Percentiles rank a stretch among this genome's conserved stretches.
Conservation (phyloP, 2,329 filamentous ascomycete genomes). For the Capronia americana region DNA sequence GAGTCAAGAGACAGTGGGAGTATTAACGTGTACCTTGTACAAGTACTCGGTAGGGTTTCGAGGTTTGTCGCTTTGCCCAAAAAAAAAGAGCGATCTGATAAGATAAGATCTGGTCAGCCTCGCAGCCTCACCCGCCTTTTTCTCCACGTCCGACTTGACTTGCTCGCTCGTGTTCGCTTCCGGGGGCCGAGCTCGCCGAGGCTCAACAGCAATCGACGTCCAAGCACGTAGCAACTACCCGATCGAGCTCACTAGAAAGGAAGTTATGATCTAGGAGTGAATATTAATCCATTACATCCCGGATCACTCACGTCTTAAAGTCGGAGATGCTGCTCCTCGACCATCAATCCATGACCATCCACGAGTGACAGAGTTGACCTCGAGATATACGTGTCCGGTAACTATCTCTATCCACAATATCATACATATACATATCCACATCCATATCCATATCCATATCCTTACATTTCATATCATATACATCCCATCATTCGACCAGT, state of each 20-base stretch:
- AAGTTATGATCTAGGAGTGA: background rate
- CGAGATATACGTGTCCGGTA: background rate
- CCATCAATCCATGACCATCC: background rate
- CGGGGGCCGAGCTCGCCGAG: background rate
- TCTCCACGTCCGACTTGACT: background rate
- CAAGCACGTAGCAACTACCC: background rate
- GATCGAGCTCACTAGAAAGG: background rate
- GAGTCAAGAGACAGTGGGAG: background rate
- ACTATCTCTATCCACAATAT: background rate
- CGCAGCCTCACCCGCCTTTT: background rate
- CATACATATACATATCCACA: background rate
- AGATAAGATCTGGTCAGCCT: slow-evolving; percentile 8
- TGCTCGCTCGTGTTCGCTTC: background rate
- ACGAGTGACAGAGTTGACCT: background rate
- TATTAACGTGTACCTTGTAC: no score
- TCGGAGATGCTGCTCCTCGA: background rate
- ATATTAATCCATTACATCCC: background rate
- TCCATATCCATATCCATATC: background rate
- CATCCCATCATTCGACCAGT: no score
- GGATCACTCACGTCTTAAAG: background rate
- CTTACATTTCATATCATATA: background rate
- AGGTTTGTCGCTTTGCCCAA: no score
- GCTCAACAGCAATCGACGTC: background rate
- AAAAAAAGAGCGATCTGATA: background rate
- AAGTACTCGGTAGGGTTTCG: background rate